Evolutionary conservation across 257 asterid genomes (phyloP).

Genomic region (Petunia axillaris): DNA sequence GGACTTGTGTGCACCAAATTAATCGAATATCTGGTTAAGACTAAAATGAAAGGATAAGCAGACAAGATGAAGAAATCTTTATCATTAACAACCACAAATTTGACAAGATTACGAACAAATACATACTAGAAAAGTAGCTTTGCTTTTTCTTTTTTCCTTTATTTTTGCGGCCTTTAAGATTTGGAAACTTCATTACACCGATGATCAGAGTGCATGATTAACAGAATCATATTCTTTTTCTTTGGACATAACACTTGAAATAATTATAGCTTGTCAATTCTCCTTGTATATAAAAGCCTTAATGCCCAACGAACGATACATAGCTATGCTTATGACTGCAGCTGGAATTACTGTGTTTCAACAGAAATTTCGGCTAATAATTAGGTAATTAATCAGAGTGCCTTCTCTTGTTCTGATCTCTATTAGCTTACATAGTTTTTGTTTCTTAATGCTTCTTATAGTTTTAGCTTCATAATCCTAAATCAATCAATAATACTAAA

Average conservation of each 20-base stretch:
- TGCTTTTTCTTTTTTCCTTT: neutral
- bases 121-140: neutral
- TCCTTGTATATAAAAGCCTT: neutral
- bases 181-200: neutral
- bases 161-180: neutral
- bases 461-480: neutral
- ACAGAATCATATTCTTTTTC: conserved; percentile 23
- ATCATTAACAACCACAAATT: neutral
- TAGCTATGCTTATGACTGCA: neutral
- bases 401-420: neutral
- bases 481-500: neutral
- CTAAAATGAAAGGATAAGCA: neutral
- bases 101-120: neutral
- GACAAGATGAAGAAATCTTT: neutral
- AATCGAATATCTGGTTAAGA: too few species aligned
- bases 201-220: too few species aligned
- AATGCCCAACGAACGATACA: neutral
- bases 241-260: neutral
- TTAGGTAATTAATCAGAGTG: conserved; percentile 19
- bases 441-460: neutral
- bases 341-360: conserved; percentile 14
- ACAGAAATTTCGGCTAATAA: conserved; percentile 8
- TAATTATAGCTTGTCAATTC: neutral
- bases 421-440: neutral
- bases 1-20: neutral